A percentile compares a stretch with the other conserved stretches of the same genome.
Evolutionary conservation across 345 rosid species (phyloP).

Genomic region (Physaria fendleri): DNA sequence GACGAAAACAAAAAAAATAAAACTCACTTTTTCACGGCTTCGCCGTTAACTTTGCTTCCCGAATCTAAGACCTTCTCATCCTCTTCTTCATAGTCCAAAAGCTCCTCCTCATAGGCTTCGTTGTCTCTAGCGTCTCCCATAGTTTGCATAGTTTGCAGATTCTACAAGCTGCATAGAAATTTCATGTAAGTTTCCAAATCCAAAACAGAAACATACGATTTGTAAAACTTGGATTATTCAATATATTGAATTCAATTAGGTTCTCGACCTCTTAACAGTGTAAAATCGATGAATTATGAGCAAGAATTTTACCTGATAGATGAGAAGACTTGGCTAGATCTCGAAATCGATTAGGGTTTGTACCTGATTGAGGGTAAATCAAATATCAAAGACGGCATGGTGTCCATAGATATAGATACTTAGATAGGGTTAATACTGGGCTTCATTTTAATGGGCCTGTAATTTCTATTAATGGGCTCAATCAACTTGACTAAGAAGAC

Average conservation of each 20-base stretch:
- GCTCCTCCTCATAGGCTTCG: conserved; percentile 99
- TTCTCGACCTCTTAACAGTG: neutral
- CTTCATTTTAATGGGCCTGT: conserved; percentile 1
- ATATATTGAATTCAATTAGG: no score
- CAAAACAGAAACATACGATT: neutral
- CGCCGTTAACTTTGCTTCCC: conserved; percentile 69
- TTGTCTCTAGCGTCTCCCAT: conserved; percentile 95
- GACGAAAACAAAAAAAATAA: neutral
- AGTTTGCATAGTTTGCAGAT: conserved; percentile 41
- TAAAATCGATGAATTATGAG: neutral
- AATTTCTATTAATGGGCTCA: neutral
- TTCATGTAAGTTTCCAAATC: neutral
- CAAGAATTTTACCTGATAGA: conserved; percentile 28
- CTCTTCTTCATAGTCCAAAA: conserved; percentile 92
- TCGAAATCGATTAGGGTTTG: conserved; percentile 40
- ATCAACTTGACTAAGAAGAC: neutral
- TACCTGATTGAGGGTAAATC: conserved; percentile 40
- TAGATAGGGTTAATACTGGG: conserved; percentile 9
- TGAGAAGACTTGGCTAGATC: conserved; percentile 1
- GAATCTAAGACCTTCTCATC: conserved; percentile 85
- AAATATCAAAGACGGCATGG: neutral
- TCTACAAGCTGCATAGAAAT: neutral
- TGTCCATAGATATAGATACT: neutral
- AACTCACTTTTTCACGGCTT: conserved; percentile 78
- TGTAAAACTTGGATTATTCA: no score